A percentile compares a stretch with the other conserved stretches of the same genome.
phyloP scores from a whole-genome alignment of 768 basidiomycete genomes.

The Calvatia gigantea region DNA sequence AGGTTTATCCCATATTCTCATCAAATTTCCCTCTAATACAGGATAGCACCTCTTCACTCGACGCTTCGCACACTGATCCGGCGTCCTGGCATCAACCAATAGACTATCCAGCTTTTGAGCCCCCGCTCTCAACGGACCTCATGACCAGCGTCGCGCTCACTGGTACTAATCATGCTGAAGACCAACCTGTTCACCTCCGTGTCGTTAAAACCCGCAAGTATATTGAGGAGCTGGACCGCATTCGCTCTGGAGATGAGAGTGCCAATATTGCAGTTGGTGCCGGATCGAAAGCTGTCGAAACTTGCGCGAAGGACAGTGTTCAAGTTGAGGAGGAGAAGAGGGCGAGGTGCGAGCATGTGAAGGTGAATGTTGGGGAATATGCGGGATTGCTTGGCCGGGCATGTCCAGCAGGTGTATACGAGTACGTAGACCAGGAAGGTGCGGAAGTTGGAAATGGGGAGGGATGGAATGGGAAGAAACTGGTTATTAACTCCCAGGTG shows the following conservation, averaged over 20 bases:
- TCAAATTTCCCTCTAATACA: constrained; percentile 6
- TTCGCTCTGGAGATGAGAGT: constrained; percentile 6
- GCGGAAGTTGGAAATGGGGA: constrained; percentile 30
- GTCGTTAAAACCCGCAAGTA: constrained; percentile 42
- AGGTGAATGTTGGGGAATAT: constrained; percentile 71
- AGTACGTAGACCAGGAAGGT: constrained; percentile 70
- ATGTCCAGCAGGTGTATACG: constrained; percentile 96
- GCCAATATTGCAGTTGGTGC: constrained; percentile 28
- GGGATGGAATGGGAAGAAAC: constrained; percentile 77
- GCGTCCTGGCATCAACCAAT: constrained; percentile 70
- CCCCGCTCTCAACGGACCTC: constrained; percentile 90
- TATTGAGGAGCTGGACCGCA: constrained; percentile 21
- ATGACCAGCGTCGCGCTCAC: constrained; percentile 88
- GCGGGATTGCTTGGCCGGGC: constrained; percentile 86
- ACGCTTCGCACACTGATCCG: constrained; percentile 68
- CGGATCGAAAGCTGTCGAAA: constrained; percentile 24
- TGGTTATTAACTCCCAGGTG: constrained; percentile 96
- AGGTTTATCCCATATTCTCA: neutral
- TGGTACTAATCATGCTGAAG: constrained; percentile 95
- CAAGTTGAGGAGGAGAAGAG: constrained; percentile 37
- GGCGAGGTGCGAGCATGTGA: constrained; percentile 62
- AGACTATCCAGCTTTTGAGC: constrained; percentile 81
- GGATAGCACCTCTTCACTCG: constrained; percentile 34
- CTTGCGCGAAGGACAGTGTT: constrained; percentile 20
- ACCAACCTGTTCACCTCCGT: constrained; percentile 87